Evolutionary conservation across 1,284 basidiomycete species (phyloP).

Genomic region (Papiliotrema fonsecae): DNA sequence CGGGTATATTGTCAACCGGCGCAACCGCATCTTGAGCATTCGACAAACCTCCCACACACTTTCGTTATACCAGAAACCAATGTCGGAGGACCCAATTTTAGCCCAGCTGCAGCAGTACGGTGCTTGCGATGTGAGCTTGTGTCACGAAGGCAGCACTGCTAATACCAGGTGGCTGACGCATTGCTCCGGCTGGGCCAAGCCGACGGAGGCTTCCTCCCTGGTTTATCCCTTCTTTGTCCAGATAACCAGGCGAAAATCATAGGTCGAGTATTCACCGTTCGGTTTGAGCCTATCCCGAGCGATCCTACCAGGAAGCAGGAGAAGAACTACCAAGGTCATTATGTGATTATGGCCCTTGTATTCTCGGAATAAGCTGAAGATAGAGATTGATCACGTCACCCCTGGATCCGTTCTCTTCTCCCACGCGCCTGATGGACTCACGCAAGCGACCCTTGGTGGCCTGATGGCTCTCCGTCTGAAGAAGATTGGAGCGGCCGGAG

Average conservation of each 20-base stretch:
- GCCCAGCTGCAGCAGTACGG: neutral
- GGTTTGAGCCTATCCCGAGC: neutral
- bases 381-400: neutral
- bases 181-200: neutral
- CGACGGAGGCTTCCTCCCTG: slow-evolving; percentile 1
- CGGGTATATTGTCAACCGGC: neutral
- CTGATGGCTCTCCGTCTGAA: neutral
- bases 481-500: neutral
- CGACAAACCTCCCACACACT: too few relatives aligned
- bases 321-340: slow-evolving; percentile 3
- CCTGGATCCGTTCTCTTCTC: neutral
- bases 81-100: neutral
- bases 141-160: neutral
- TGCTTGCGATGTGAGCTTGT: slow-evolving; percentile 6
- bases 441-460: neutral
- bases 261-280: slow-evolving; percentile 1
- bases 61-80: neutral
- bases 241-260: neutral
- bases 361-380: neutral
- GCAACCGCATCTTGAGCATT: neutral
- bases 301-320: neutral
- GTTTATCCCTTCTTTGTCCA: neutral
- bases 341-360: neutral
- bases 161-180: slow-evolving; percentile 4
- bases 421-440: neutral